A percentile compares a stretch with the other conserved stretches of the same genome.
Evolutionary conservation across 2,329 filamentous ascomycete species (phyloP).

Genomic region (Botrytis sinoallii): DNA sequence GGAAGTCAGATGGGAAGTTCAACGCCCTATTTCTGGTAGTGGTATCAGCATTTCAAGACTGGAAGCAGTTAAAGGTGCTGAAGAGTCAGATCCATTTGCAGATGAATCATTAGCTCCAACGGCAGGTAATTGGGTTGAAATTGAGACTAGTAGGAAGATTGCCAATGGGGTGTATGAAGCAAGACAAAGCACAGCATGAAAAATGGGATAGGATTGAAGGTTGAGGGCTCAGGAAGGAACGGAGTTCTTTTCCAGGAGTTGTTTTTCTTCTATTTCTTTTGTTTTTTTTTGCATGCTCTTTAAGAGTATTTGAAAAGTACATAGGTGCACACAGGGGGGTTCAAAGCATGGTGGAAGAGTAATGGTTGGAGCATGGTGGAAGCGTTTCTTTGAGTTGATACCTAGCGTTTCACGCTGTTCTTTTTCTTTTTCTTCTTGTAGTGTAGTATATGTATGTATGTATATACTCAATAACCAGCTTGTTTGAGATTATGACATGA

Average conservation of each 20-base stretch:
- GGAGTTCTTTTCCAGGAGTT: not conserved
- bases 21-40: conserved; percentile 48
- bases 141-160: conserved; percentile 65
- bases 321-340: not conserved
- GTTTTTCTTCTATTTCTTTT: not conserved
- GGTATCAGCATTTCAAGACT: conserved; percentile 63
- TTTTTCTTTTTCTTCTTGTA: not conserved
- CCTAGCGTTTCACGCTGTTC: conserved; percentile 7
- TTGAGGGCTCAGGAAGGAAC: not conserved
- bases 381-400: conserved; percentile 9
- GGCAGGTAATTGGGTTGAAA: conserved; percentile 57
- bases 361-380: conserved; percentile 5
- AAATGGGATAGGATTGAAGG: not conserved
- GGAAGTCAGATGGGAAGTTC: conserved; percentile 79
- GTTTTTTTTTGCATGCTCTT: not conserved
- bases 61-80: conserved; percentile 52
- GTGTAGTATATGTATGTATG: not conserved
- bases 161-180: conserved; percentile 71
- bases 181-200: not conserved
- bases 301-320: not conserved
- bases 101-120: conserved; percentile 49
- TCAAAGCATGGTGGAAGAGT: conserved; percentile 1
- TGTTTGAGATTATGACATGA: not conserved
- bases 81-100: conserved; percentile 62
- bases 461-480: not conserved